phyloP scores from a whole-genome alignment of 306 rosid genomes.

The Calophaca sinica region DNA sequence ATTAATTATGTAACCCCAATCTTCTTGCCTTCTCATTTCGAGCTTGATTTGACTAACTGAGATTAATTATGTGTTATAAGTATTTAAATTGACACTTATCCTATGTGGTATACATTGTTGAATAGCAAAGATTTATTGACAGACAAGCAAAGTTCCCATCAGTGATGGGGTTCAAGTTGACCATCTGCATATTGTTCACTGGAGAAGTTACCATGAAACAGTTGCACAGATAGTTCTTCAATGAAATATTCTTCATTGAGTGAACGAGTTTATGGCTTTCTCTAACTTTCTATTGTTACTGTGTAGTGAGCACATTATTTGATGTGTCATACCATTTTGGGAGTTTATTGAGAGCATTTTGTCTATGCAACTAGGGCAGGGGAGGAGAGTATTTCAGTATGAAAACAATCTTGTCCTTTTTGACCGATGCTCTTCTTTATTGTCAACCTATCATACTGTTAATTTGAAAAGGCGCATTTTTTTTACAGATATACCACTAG shows the following conservation, averaged over 20 bases:
- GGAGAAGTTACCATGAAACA: background rate
- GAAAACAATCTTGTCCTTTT: background rate
- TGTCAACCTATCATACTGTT: constrained; percentile 5
- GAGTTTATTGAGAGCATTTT: too few relatives aligned
- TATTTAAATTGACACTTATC: too few relatives aligned
- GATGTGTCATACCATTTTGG: constrained; percentile 23
- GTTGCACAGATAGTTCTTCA: too few relatives aligned
- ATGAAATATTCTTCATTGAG: too few relatives aligned
- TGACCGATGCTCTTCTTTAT: background rate
- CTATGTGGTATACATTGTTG: too few relatives aligned
- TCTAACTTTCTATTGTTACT: constrained; percentile 8
- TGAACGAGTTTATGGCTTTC: background rate
- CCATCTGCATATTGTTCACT: constrained; percentile 1
- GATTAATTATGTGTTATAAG: too few relatives aligned
- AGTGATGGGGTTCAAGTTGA: background rate
- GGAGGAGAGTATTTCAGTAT: background rate
- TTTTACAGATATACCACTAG: too few relatives aligned
- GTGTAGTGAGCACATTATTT: constrained; percentile 9
- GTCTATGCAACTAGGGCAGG: too few relatives aligned
- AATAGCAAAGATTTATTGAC: constrained; percentile 7
- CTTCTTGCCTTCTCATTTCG: constrained; percentile 1
- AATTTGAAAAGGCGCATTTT: background rate
- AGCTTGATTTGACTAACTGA: constrained; percentile 6
- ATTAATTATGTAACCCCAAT: background rate
- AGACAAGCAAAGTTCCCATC: background rate